These are phyloP conservation scores for Xylariaceae sp. DNA, from an alignment of 2,329 filamentous ascomycete species.

Conservation along the genomic window DNA sequence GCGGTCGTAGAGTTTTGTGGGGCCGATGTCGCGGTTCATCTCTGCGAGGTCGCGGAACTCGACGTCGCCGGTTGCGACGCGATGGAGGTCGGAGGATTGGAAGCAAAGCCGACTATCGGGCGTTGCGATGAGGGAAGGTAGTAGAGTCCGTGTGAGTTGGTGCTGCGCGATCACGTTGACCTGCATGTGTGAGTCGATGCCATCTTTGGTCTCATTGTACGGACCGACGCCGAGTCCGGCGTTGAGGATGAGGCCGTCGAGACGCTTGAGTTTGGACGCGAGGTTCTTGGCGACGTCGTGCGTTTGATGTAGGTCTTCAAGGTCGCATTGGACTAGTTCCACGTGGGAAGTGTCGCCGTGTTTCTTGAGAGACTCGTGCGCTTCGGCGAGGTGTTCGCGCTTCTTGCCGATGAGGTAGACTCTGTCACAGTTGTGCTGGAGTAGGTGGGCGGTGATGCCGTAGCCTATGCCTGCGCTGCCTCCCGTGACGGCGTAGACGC, in stretches of 20 bases:
- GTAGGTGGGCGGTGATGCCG: conserved; percentile 47
- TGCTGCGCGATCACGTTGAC: conserved; percentile 35
- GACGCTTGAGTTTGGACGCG: conserved; percentile 35
- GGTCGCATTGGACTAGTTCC: conserved; percentile 42
- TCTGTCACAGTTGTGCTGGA: conserved; percentile 43
- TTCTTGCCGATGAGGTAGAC: conserved; percentile 47
- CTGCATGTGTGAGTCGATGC: conserved; percentile 36
- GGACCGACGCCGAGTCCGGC: conserved; percentile 45
- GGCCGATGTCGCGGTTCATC: conserved; percentile 45
- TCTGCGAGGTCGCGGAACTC: conserved; percentile 41
- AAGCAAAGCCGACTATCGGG: conserved; percentile 43
- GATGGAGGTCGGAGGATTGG: conserved; percentile 43
- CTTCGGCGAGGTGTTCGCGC: conserved; percentile 42
- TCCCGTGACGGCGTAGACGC: conserved; percentile 45
- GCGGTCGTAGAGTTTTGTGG: conserved; percentile 43
- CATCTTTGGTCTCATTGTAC: conserved; percentile 45
- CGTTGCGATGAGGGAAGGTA: conserved; percentile 41
- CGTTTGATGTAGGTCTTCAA: conserved; percentile 41
- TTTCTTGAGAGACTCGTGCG: conserved; percentile 37
- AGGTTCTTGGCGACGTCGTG: conserved; percentile 41
- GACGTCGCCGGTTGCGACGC: conserved; percentile 33
- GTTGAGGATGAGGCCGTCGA: conserved; percentile 45
- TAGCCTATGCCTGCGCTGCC: conserved; percentile 47
- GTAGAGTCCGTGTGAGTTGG: conserved; percentile 42
- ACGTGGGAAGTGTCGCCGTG: conserved; percentile 42